Base-by-base conservation (phyloP, 2,329 filamentous ascomycete genomes). In the Acrodontium crateriforme region DNA sequence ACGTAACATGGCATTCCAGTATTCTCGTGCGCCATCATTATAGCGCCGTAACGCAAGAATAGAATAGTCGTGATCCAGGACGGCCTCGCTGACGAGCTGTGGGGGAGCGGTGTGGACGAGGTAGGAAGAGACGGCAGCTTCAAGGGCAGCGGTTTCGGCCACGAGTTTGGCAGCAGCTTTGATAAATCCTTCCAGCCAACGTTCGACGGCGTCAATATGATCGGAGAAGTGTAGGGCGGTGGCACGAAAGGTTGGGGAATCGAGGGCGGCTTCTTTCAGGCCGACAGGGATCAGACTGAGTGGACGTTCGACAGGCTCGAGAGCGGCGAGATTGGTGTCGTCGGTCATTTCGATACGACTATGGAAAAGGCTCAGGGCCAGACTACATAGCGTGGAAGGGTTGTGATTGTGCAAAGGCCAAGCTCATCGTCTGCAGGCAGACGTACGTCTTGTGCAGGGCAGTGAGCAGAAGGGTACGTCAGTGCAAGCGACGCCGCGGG, bases 1-100 rank as follows among this genome's bases (percentile, higher is more conserved):
- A 32, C 65, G 65, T 31, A 93, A 58, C 14, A 84, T 67, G 39
- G 78, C 74, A 38, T 69, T 70, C 84, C 84, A 94, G 62, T 83
- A 85, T 49, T 93, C 85, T 44, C 77, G 75, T 30, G 83, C 77
- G 4, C 81, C 81, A 40, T 98, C 87, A 11, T 77, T 78, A 49
- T 85, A 79, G 31, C 80, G 71, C 54, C 79, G 81, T 53, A 95
- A 70, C 10, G 85, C 84, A 36, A 93, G 64, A 25, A 92, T 65
- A 0, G 85, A 89, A 54, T 95, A 95, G 58, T 98, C 89, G 58
- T 92, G 84, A 51, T 98, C 89, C 48, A 98, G 66, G 29, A 87
- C 70, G 29, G 79, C 78, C 54, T 94, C 85, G 34, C 79, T 82
- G 31, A 84, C 65, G 30, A 74, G 69, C 13, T 69, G 55, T 4